phyloP scores from a whole-genome alignment of 2,329 filamentous ascomycete species.

The Pseudogymnoascus sp. region DNA sequence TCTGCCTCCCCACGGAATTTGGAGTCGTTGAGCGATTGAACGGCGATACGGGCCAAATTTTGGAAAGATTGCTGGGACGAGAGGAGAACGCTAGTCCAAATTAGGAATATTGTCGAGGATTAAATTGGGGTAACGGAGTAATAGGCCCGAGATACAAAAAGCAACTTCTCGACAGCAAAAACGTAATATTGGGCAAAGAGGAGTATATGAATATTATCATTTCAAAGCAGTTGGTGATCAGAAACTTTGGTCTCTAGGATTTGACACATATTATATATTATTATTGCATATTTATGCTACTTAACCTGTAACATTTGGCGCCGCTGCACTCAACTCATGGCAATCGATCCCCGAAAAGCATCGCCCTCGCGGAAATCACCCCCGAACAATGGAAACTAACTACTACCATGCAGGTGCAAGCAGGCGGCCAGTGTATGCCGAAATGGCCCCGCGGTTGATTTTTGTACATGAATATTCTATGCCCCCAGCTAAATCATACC shows the following conservation, averaged over 20 bases:
- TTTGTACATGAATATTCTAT: constrained; percentile 7
- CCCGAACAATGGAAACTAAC: constrained; percentile 2
- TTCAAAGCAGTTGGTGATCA: constrained; percentile 1
- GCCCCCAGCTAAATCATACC: constrained; percentile 1
- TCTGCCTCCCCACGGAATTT: constrained; percentile 8
- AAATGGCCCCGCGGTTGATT: not conserved
- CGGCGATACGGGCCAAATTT: constrained; percentile 4
- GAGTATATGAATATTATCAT: not conserved
- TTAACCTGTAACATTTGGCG: not conserved
- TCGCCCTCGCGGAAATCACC: not conserved
- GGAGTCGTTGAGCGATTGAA: constrained; percentile 9
- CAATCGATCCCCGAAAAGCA: not conserved
- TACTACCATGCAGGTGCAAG: constrained; percentile 2
- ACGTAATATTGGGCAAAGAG: not conserved
- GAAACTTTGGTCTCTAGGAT: not conserved
- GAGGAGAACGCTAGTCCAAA: not conserved
- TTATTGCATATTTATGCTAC: constrained; percentile 6
- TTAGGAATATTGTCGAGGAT: constrained; percentile 7
- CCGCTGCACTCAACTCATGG: constrained; percentile 2
- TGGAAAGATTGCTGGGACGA: constrained; percentile 8
- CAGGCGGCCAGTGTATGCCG: not conserved
- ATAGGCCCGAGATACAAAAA: not conserved
- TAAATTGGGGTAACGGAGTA: constrained; percentile 5
- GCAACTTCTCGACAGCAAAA: not conserved
- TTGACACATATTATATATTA: constrained; percentile 6